Evolutionary conservation across 768 basidiomycete species (phyloP).

Genomic region (Antrodiella citrinella): DNA sequence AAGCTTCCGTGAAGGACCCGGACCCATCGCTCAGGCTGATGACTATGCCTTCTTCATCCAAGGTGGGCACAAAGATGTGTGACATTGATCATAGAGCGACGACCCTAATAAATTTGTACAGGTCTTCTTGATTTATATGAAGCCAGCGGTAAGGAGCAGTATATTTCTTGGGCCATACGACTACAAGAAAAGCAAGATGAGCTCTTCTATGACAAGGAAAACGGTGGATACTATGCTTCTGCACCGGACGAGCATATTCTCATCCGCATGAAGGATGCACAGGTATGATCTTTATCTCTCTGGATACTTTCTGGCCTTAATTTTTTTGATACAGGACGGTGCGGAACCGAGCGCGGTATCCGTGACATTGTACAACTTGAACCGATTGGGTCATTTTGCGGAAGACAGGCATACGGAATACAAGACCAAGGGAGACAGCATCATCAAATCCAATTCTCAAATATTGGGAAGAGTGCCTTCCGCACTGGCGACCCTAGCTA

Average conservation of each 20-base stretch:
- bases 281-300: slow-evolving; percentile 5
- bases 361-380: slow-evolving; percentile 20
- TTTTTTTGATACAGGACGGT: slow-evolving; percentile 18
- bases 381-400: slow-evolving; percentile 18
- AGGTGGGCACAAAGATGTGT: slow-evolving; percentile 13
- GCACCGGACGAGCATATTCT: slow-evolving; percentile 28
- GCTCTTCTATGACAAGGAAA: slow-evolving; percentile 29
- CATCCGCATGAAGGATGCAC: slow-evolving; percentile 30
- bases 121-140: slow-evolving; percentile 30
- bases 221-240: slow-evolving; percentile 33
- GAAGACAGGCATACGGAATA: slow-evolving; percentile 17
- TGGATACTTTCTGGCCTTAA: background rate
- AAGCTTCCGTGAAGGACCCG: slow-evolving; percentile 29
- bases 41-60: slow-evolving; percentile 32
- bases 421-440: slow-evolving; percentile 14
- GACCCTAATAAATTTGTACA: background rate
- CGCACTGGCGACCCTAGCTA: slow-evolving; percentile 17
- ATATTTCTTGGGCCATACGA: slow-evolving; percentile 25
- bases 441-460: slow-evolving; percentile 16
- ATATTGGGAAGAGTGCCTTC: slow-evolving; percentile 14
- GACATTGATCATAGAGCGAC: background rate
- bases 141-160: slow-evolving; percentile 25
- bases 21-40: slow-evolving; percentile 30
- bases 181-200: slow-evolving; percentile 31
- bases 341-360: slow-evolving; percentile 22